A percentile compares a stretch with the other conserved stretches of the same genome.
Evolutionary conservation across 2,329 filamentous ascomycete species (phyloP).

Genomic region (Biscogniauxia marginata): DNA sequence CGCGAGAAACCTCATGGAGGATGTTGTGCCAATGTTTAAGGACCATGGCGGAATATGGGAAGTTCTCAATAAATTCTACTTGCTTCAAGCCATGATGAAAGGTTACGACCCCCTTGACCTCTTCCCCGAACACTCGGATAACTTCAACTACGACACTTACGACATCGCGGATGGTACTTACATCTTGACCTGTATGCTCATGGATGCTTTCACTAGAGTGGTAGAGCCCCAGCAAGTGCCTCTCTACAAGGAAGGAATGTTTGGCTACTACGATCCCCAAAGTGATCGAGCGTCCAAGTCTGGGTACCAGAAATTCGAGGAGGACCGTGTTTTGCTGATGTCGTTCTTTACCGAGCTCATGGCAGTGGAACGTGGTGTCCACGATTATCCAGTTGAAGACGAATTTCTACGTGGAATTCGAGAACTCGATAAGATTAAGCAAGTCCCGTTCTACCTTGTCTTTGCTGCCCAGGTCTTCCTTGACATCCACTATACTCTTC

Average conservation of each 20-base stretch:
- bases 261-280: conserved; percentile 26
- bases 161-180: conserved; percentile 25
- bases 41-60: conserved; percentile 19
- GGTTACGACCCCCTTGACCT: conserved; percentile 15
- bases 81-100: conserved; percentile 9
- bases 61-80: conserved; percentile 20
- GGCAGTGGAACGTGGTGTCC: conserved; percentile 17
- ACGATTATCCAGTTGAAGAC: conserved; percentile 34
- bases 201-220: conserved; percentile 13
- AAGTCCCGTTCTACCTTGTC: conserved; percentile 36
- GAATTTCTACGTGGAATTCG: conserved; percentile 37
- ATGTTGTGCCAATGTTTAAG: conserved; percentile 27
- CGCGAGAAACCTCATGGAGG: conserved; percentile 32
- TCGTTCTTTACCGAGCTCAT: conserved; percentile 36
- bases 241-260: conserved; percentile 25
- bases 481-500: conserved; percentile 38
- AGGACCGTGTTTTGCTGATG: conserved; percentile 36
- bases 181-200: conserved; percentile 12
- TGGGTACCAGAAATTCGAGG: conserved; percentile 31
- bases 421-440: conserved; percentile 28
- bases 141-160: conserved; percentile 29
- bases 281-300: conserved; percentile 25
- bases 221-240: conserved; percentile 15
- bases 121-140: background rate
- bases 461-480: conserved; percentile 43